Evolutionary conservation across 2,329 filamentous ascomycete species (phyloP), one percentile per base, ranked within the genome.

Genomic region (Paecilomyces dactylethromorphus): DNA sequence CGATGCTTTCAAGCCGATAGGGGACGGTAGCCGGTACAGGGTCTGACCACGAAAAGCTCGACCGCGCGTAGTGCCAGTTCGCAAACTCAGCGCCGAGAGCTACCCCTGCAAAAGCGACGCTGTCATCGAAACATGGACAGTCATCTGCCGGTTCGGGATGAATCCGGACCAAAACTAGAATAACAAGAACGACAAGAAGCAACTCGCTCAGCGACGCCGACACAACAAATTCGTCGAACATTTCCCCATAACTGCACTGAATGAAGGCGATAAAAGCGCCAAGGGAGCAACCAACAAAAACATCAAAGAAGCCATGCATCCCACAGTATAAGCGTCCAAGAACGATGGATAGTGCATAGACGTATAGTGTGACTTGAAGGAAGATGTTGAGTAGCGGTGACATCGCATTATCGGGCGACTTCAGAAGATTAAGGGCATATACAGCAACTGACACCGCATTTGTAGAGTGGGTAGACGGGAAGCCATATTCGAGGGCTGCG

Each of bases 221-320:
- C 62, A 87, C 82, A 64, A 97, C 82, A 76, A 86, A 93, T 18
- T 81, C 76, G 64, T 96, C 90, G 59, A 95, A 82, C 2, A 77
- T 71, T 24, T 81, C 74, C 21, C 84, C 84, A 58, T 77, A 84
- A 6, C 75, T 63, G 60, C 83, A 82, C 65, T 87, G 83, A 21
- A 82, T 67, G 21, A 80, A 73, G 1, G 83, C 83, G 35, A 89
- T 81, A 5, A 83, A 75, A 11, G 87, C 88, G 32, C 94, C 94
- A 58, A 97, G 81, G 13, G 86, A 67, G 57, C 88, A 91, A 6
- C 94, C 94, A 58, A 94, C 75, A 13, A 94, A 76, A 24, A 97
- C 92, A 74, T 99, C 94, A 51, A 94, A 81, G 76, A 97, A 96
- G 11, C 94, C 94, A 76, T 99, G 94, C 94, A 99, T 99, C 61